Conservation (phyloP, 208 protist species). For the Blastocrithidia nonstop region DNA sequence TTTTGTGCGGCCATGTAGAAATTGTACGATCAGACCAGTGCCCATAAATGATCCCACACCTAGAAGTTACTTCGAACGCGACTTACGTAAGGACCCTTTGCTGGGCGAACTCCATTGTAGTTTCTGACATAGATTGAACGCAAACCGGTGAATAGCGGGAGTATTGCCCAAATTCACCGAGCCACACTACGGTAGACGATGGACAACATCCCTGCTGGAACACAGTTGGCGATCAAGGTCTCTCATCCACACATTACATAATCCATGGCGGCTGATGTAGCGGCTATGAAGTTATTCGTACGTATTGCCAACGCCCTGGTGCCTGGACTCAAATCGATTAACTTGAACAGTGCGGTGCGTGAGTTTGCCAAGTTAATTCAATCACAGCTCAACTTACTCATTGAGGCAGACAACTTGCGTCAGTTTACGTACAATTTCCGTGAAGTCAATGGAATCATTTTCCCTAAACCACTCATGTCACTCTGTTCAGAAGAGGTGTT, state of each 20-base stretch:
- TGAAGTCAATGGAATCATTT: slow-evolving; percentile 45
- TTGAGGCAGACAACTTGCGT: slow-evolving; percentile 75
- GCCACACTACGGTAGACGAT: slow-evolving; percentile 48
- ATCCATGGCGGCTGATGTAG: slow-evolving; percentile 51
- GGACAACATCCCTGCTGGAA: slow-evolving; percentile 63
- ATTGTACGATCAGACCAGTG: slow-evolving; percentile 52
- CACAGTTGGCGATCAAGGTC: slow-evolving; percentile 84
- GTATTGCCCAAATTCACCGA: slow-evolving; percentile 85
- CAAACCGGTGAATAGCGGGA: slow-evolving; percentile 79
- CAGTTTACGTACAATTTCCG: slow-evolving; percentile 79
- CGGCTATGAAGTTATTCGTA: slow-evolving; percentile 47
- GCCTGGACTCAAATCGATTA: slow-evolving; percentile 45
- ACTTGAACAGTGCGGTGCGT: slow-evolving; percentile 32
- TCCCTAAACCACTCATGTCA: slow-evolving; percentile 60
- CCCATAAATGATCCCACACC: slow-evolving; percentile 68
- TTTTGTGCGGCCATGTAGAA: slow-evolving; percentile 49
- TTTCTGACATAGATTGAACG: slow-evolving; percentile 66
- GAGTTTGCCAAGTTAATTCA: slow-evolving; percentile 73
- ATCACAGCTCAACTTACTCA: slow-evolving; percentile 72
- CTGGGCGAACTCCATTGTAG: slow-evolving; percentile 21
- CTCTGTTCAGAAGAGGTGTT: slow-evolving; percentile 49
- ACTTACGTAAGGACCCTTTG: slow-evolving; percentile 7
- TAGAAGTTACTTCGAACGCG: slow-evolving; percentile 37
- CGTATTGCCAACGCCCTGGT: slow-evolving; percentile 22
- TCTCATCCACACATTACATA: slow-evolving; percentile 73